phyloP scores from a whole-genome alignment of 495 filamentous ascomycete species.

The Aspergillus nidulans region DNA sequence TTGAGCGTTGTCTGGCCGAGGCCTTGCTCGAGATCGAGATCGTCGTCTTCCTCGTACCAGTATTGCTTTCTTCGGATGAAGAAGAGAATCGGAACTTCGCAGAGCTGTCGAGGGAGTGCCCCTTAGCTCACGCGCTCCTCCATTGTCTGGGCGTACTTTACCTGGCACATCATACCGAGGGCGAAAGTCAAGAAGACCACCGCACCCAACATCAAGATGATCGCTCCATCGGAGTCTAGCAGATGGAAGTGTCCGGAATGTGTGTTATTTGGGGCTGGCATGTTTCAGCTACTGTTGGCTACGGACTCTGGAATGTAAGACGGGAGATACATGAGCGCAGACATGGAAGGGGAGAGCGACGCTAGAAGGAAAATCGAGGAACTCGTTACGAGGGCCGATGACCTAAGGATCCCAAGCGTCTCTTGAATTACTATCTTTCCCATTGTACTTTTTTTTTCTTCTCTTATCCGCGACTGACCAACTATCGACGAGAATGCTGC shows the following conservation, averaged over 20 bases:
- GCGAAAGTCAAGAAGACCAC: slow-evolving; percentile 4
- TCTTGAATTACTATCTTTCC: neutral
- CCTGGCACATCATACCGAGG: neutral
- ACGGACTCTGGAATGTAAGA: neutral
- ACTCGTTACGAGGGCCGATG: neutral
- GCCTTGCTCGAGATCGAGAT: neutral
- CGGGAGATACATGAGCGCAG: neutral
- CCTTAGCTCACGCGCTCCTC: neutral
- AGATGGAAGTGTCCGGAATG: neutral
- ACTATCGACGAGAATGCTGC: neutral
- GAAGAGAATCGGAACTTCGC: neutral
- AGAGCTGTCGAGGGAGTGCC: neutral
- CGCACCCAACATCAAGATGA: slow-evolving; percentile 5
- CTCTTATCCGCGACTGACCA: neutral
- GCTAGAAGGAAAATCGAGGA: neutral
- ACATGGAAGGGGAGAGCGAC: neutral
- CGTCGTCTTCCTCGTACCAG: neutral
- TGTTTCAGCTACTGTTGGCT: neutral
- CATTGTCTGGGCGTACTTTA: neutral
- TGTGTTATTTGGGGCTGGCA: neutral
- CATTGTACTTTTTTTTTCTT: neutral
- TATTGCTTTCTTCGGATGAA: neutral
- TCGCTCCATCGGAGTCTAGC: neutral
- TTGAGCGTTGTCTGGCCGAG: neutral
- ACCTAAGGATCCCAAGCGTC: neutral